Evolutionary conservation across 768 basidiomycete genomes (phyloP).

Genomic region (Lactarius tabidus): DNA sequence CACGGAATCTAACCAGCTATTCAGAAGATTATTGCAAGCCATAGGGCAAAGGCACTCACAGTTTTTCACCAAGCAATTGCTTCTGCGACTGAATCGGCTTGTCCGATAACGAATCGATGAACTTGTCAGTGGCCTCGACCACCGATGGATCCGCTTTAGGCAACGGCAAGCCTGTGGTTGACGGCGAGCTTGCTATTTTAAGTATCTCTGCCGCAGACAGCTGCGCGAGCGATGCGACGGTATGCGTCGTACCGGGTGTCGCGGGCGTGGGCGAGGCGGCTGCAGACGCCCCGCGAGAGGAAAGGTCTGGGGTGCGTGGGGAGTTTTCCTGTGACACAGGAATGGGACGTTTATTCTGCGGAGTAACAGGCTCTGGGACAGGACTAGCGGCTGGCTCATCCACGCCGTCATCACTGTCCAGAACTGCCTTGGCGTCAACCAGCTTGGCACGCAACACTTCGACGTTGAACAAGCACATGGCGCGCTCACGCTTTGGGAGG

Average conservation of each 20-base stretch:
- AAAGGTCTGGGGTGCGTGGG: slow-evolving; percentile 73
- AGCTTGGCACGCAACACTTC: slow-evolving; percentile 77
- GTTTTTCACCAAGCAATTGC: slow-evolving; percentile 75
- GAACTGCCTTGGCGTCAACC: slow-evolving; percentile 73
- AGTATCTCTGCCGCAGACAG: slow-evolving; percentile 76
- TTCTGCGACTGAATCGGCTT: slow-evolving; percentile 77
- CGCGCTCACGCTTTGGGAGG: slow-evolving; percentile 82
- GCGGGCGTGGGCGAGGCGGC: slow-evolving; percentile 65
- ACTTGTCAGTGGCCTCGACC: slow-evolving; percentile 56
- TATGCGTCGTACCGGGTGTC: slow-evolving; percentile 55
- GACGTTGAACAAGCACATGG: slow-evolving; percentile 85
- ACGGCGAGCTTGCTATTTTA: slow-evolving; percentile 51
- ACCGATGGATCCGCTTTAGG: slow-evolving; percentile 28
- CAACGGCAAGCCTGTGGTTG: slow-evolving; percentile 36
- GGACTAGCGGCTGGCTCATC: slow-evolving; percentile 38
- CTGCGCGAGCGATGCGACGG: slow-evolving; percentile 65
- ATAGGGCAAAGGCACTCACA: slow-evolving; percentile 41
- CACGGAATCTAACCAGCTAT: slow-evolving; percentile 39
- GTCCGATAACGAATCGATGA: slow-evolving; percentile 60
- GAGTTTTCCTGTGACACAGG: slow-evolving; percentile 40
- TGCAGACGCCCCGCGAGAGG: slow-evolving; percentile 69
- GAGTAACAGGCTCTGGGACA: slow-evolving; percentile 46
- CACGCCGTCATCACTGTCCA: slow-evolving; percentile 67
- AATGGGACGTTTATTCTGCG: slow-evolving; percentile 49
- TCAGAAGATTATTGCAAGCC: slow-evolving; percentile 16